A percentile compares a stretch with the other conserved stretches of the same genome.
Conservation (phyloP, 2,329 filamentous ascomycete genomes). For the Seiridium unicorne region DNA sequence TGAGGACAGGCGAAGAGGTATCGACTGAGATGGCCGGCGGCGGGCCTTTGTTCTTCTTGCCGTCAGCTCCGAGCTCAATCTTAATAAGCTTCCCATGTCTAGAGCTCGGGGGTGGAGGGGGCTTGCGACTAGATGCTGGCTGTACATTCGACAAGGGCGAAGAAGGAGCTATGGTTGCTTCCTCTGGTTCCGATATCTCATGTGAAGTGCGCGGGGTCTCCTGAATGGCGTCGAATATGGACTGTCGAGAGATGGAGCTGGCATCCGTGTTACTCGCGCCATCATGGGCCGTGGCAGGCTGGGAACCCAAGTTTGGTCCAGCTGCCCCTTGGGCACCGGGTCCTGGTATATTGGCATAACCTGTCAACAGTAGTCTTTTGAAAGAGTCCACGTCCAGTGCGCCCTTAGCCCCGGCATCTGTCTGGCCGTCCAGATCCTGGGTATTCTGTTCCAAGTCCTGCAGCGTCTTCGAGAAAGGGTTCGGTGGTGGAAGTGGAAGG, state of each 20-base stretch:
- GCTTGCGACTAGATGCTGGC: slow-evolving; percentile 37
- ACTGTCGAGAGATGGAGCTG: slow-evolving; percentile 58
- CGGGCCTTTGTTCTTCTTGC: slow-evolving; percentile 22
- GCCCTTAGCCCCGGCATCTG: slow-evolving; percentile 33
- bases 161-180: slow-evolving; percentile 31
- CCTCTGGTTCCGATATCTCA: slow-evolving; percentile 53
- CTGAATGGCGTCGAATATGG: slow-evolving; percentile 48
- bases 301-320: slow-evolving; percentile 15
- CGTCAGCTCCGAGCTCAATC: slow-evolving; percentile 39
- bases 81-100: slow-evolving; percentile 76
- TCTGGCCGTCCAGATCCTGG: slow-evolving; percentile 27
- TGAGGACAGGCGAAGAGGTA: slow-evolving; percentile 18
- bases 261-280: slow-evolving; percentile 56
- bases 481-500: slow-evolving; percentile 35
- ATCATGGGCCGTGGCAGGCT: slow-evolving; percentile 24
- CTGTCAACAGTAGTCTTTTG: slow-evolving; percentile 72
- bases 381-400: slow-evolving; percentile 77
- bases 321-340: slow-evolving; percentile 2
- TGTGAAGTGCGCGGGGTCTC: slow-evolving; percentile 60
- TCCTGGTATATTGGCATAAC: slow-evolving; percentile 46
- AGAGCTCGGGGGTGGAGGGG: slow-evolving; percentile 70
- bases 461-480: slow-evolving; percentile 57
- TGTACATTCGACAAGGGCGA: slow-evolving; percentile 20
- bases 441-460: slow-evolving; percentile 45
- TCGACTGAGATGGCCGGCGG: slow-evolving; percentile 12